Conservation (phyloP, 2,329 filamentous ascomycete genomes). For the Diaporthe caulivora region DNA sequence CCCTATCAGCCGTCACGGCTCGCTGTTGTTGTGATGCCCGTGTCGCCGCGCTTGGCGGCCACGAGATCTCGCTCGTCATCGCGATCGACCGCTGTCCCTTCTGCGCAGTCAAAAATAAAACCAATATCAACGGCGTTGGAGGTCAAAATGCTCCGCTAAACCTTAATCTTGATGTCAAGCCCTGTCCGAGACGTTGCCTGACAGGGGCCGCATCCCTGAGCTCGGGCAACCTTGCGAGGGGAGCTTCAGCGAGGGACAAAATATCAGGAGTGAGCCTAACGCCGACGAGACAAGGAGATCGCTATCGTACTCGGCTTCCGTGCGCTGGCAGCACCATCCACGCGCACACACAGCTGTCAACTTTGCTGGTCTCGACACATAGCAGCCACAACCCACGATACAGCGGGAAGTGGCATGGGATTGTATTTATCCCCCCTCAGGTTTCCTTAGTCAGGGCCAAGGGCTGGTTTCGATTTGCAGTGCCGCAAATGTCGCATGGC, state of each 20-base stretch:
- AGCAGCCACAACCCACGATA: no score
- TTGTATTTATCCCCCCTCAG: background rate
- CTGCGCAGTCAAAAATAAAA: background rate
- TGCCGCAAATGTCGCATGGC: constrained; percentile 22
- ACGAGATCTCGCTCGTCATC: constrained; percentile 26
- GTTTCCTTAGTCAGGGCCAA: constrained; percentile 14
- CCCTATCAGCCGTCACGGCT: background rate
- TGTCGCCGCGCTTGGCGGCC: constrained; percentile 12
- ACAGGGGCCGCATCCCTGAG: constrained; percentile 10
- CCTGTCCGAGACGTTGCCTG: constrained; percentile 25
- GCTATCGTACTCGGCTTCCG: constrained; percentile 24
- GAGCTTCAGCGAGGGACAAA: background rate
- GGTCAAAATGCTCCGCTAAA: constrained; percentile 32
- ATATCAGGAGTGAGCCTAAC: constrained; percentile 1
- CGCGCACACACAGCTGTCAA: background rate
- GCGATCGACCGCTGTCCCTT: constrained; percentile 2
- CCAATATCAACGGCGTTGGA: background rate
- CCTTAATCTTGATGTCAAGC: constrained; percentile 34
- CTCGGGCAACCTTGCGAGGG: constrained; percentile 19
- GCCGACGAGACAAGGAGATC: background rate
- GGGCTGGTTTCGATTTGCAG: constrained; percentile 18
- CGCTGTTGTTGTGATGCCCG: constrained; percentile 7
- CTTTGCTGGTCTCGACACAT: background rate
- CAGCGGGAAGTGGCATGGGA: background rate
- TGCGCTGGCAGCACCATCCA: background rate